These are phyloP conservation scores for Pistacia integerrima DNA, from an alignment of 345 rosid genomes.

Conservation along the genomic window DNA sequence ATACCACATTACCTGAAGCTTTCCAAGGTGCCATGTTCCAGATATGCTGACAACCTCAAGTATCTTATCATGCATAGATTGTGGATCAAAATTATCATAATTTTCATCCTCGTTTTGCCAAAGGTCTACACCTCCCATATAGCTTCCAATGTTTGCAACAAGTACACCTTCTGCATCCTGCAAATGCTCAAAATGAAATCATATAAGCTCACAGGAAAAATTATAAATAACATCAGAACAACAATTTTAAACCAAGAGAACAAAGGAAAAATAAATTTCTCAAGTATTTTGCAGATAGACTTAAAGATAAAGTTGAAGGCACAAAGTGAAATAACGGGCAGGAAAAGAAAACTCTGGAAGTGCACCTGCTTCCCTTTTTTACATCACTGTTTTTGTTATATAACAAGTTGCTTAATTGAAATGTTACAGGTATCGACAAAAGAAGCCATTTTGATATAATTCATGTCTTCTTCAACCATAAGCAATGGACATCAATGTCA, in stretches of 20 bases:
- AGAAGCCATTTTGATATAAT: neutral
- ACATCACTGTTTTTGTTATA: neutral
- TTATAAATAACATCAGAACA: neutral
- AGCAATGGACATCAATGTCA: neutral
- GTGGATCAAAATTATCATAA: slow-evolving; percentile 76
- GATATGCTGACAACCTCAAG: slow-evolving; percentile 89
- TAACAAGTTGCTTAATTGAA: neutral
- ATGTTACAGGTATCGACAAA: neutral
- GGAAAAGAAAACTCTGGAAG: neutral
- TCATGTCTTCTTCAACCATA: neutral
- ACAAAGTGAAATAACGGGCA: neutral
- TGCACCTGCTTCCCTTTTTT: neutral
- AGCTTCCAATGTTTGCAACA: slow-evolving; percentile 91
- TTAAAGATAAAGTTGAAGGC: neutral
- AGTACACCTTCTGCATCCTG: slow-evolving; percentile 95
- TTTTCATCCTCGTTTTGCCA: slow-evolving; percentile 93
- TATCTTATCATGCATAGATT: slow-evolving; percentile 87
- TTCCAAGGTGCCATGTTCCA: slow-evolving; percentile 97
- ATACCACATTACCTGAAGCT: slow-evolving; percentile 65
- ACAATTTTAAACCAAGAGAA: neutral
- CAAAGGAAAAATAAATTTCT: neutral
- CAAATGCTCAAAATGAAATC: slow-evolving; percentile 21
- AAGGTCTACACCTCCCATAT: slow-evolving; percentile 94
- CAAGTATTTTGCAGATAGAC: neutral
- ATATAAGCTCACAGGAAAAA: slow-evolving; percentile 5